phyloP scores from a whole-genome alignment of 176 grass and related monocot genomes.

The Avena sativa region DNA sequence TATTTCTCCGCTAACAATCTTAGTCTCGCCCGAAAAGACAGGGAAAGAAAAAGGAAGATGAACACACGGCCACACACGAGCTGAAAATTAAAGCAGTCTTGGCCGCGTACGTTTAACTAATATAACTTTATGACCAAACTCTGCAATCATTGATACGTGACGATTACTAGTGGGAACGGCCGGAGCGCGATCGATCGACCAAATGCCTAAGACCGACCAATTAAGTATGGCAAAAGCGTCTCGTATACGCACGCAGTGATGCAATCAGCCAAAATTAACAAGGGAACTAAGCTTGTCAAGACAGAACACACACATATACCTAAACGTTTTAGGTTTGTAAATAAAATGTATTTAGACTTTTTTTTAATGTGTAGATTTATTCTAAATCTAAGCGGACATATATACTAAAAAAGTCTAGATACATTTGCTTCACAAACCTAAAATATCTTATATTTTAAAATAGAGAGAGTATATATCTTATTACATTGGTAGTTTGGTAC shows the following conservation, averaged over 20 bases:
- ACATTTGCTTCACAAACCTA: too few relatives aligned
- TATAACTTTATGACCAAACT: constrained; percentile 4
- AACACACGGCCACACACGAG: not conserved
- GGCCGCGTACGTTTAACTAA: not conserved
- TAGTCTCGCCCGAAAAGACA: not conserved
- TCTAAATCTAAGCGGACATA: too few relatives aligned
- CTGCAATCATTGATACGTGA: constrained; percentile 39
- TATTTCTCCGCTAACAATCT: too few relatives aligned
- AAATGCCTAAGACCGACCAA: not conserved
- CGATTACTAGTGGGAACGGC: constrained; percentile 25
- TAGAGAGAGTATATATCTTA: too few relatives aligned
- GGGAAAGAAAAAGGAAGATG: not conserved
- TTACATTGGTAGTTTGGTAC: too few relatives aligned
- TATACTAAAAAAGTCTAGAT: too few relatives aligned
- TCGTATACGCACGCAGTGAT: constrained; percentile 49
- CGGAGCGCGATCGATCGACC: not conserved
- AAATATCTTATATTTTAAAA: too few relatives aligned
- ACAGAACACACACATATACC: too few relatives aligned
- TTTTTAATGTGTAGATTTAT: too few relatives aligned
- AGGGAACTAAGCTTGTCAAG: constrained; percentile 24
- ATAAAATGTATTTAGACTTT: too few relatives aligned
- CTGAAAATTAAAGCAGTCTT: not conserved
- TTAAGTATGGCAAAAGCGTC: constrained; percentile 40
- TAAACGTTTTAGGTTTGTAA: too few relatives aligned
- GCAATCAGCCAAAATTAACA: constrained; percentile 38